Percentiles rank a stretch among this genome's conserved stretches.
Evolutionary conservation across 2,329 filamentous ascomycete species (phyloP).

Genomic region (Bipolaris zeicola): DNA sequence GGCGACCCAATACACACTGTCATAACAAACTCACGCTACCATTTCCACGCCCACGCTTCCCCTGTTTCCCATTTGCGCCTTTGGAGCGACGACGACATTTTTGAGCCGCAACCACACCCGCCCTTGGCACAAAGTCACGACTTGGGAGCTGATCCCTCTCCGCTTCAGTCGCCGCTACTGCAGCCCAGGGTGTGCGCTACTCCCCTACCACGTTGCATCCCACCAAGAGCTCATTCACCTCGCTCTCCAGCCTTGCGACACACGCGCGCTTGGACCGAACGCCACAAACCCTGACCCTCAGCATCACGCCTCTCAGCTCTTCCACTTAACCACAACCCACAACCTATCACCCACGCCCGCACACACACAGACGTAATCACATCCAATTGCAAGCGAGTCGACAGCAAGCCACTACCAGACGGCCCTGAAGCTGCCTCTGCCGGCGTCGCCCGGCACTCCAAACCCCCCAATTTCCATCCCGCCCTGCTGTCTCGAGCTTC

Average conservation of each 20-base stretch:
- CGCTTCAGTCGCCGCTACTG: constrained; percentile 36
- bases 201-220: constrained; percentile 33
- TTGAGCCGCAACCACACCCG: constrained; percentile 13
- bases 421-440: constrained; percentile 24
- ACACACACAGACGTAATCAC: constrained; percentile 19
- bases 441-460: constrained; percentile 15
- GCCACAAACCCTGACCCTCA: constrained; percentile 1
- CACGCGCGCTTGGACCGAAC: constrained; percentile 3
- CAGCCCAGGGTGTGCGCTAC: constrained; percentile 28
- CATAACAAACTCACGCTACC: constrained; percentile 30
- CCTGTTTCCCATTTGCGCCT: constrained; percentile 2
- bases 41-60: constrained; percentile 17
- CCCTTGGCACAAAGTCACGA: constrained; percentile 7
- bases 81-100: constrained; percentile 6
- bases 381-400: constrained; percentile 25
- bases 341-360: constrained; percentile 20
- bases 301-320: background rate
- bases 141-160: constrained; percentile 28
- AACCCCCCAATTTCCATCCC: constrained; percentile 10
- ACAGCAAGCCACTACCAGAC: constrained; percentile 19
- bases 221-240: constrained; percentile 26
- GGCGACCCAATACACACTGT: constrained; percentile 24
- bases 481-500: constrained; percentile 1
- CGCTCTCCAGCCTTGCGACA: constrained; percentile 10
- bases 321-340: constrained; percentile 9